Evolutionary conservation across 805 yeast species (phyloP).

Genomic region (Wickerhamiella occidentalis): DNA sequence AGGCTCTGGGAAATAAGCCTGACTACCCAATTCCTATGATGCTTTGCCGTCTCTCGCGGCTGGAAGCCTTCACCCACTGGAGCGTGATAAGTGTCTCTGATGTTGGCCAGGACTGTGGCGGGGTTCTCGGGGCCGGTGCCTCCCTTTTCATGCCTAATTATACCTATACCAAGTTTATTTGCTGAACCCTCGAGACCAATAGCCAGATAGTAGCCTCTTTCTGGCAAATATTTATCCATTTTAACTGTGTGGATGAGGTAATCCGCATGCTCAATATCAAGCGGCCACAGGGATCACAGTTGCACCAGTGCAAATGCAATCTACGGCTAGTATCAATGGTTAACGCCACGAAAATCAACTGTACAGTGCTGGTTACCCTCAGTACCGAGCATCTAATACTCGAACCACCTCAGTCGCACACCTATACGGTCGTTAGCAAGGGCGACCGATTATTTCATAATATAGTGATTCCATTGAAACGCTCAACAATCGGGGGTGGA

Average conservation of each 20-base stretch:
- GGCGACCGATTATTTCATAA: slow-evolving; percentile 24
- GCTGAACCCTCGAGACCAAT: slow-evolving; percentile 96
- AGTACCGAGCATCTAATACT: slow-evolving; percentile 19
- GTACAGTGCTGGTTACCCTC: slow-evolving; percentile 14
- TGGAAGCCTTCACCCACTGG: slow-evolving; percentile 98
- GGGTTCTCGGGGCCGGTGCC: slow-evolving; percentile 42
- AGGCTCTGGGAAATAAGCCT: slow-evolving; percentile 59
- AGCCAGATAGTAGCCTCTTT: slow-evolving; percentile 41
- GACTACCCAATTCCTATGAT: slow-evolving; percentile 90
- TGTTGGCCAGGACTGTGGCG: slow-evolving; percentile 73
- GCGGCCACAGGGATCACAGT: not conserved
- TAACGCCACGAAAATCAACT: slow-evolving; percentile 11
- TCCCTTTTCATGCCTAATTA: slow-evolving; percentile 63
- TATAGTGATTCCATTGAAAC: slow-evolving; percentile 19
- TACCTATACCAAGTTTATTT: slow-evolving; percentile 89
- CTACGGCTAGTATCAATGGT: slow-evolving; percentile 9
- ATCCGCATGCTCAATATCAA: slow-evolving; percentile 7
- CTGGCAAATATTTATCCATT: slow-evolving; percentile 36
- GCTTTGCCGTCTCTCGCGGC: slow-evolving; percentile 94
- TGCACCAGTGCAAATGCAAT: not conserved
- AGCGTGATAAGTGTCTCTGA: slow-evolving; percentile 86
- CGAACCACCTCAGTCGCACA: slow-evolving; percentile 10
- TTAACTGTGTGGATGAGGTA: not conserved
- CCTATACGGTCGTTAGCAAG: slow-evolving; percentile 21
- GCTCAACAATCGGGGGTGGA: slow-evolving; percentile 10